A percentile compares a stretch with the other conserved stretches of the same genome.
These are phyloP conservation scores for Neurospora tetraspora DNA, from an alignment of 495 filamentous ascomycete species.

Conservation along the genomic window DNA sequence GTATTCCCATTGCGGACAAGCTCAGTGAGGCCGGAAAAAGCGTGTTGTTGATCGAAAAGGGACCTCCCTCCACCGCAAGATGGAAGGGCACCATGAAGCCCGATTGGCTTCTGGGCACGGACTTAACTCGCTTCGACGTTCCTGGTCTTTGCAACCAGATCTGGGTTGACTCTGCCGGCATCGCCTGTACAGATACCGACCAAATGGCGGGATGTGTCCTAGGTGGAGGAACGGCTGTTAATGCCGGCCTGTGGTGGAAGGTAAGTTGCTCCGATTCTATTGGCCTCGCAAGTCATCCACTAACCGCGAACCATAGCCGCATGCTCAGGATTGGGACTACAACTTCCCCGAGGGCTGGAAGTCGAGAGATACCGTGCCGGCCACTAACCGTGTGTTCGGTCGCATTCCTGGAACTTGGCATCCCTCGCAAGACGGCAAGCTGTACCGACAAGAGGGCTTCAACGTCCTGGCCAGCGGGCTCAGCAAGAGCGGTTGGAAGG, in stretches of 20 bases:
- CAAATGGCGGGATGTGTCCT: conserved; percentile 69
- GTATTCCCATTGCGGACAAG: conserved; percentile 53
- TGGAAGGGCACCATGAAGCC: conserved; percentile 50
- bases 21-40: conserved; percentile 50
- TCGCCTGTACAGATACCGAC: conserved; percentile 57
- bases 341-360: conserved; percentile 72
- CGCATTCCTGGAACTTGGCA: conserved; percentile 59
- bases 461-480: conserved; percentile 48
- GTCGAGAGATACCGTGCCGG: conserved; percentile 46
- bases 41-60: conserved; percentile 56
- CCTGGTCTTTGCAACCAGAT: conserved; percentile 65
- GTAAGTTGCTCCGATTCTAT: conserved; percentile 10
- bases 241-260: conserved; percentile 51
- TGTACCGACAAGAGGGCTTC: conserved; percentile 59
- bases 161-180: conserved; percentile 49
- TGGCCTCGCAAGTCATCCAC: not conserved
- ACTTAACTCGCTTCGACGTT: conserved; percentile 64
- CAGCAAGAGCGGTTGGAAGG: conserved; percentile 47
- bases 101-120: conserved; percentile 51
- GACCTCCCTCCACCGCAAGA: conserved; percentile 47
- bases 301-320: conserved; percentile 14
- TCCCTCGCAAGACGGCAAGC: conserved; percentile 57
- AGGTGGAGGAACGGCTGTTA: conserved; percentile 63
- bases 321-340: conserved; percentile 54
- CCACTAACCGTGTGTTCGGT: conserved; percentile 51